Percentiles rank a stretch among this genome's conserved stretches.
phyloP scores from a whole-genome alignment of 169 alveolate genomes.

The Babesia ovis region DNA sequence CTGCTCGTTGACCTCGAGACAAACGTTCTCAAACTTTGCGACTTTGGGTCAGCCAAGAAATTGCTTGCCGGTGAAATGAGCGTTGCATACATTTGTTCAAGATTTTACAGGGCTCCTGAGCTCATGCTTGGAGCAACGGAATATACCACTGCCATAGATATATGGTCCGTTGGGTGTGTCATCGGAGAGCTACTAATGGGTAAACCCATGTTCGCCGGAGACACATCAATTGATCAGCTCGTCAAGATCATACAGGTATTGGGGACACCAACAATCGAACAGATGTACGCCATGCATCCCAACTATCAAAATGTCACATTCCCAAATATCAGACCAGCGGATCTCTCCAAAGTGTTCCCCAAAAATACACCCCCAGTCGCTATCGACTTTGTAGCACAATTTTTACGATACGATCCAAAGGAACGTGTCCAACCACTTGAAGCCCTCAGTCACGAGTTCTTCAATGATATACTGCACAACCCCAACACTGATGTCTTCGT shows the following conservation, averaged over 20 bases:
- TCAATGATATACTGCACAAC: slow-evolving; percentile 89
- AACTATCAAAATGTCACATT: slow-evolving; percentile 89
- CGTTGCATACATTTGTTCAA: slow-evolving; percentile 94
- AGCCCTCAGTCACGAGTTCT: slow-evolving; percentile 92
- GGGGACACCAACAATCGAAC: slow-evolving; percentile 93
- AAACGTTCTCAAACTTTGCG: slow-evolving; percentile 93
- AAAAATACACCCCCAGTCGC: slow-evolving; percentile 79
- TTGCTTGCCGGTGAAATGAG: slow-evolving; percentile 90
- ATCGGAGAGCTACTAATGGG: slow-evolving; percentile 93
- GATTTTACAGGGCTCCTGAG: slow-evolving; percentile 99
- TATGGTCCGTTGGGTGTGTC: slow-evolving; percentile 97
- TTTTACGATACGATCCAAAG: slow-evolving; percentile 86
- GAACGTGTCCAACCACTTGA: slow-evolving; percentile 84
- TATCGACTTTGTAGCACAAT: slow-evolving; percentile 76
- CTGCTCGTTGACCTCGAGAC: slow-evolving; percentile 91
- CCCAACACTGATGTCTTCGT: slow-evolving; percentile 41
- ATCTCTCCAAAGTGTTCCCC: slow-evolving; percentile 74
- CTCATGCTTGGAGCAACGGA: slow-evolving; percentile 97
- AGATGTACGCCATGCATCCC: slow-evolving; percentile 93
- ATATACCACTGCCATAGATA: slow-evolving; percentile 96
- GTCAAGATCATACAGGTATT: slow-evolving; percentile 90
- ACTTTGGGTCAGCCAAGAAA: slow-evolving; percentile 97
- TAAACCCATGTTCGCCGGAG: slow-evolving; percentile 95
- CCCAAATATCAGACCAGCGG: slow-evolving; percentile 83
- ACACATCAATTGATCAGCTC: slow-evolving; percentile 93